Base-by-base conservation (phyloP, 2,329 filamentous ascomycete species). In the Aspergillus candidus region DNA sequence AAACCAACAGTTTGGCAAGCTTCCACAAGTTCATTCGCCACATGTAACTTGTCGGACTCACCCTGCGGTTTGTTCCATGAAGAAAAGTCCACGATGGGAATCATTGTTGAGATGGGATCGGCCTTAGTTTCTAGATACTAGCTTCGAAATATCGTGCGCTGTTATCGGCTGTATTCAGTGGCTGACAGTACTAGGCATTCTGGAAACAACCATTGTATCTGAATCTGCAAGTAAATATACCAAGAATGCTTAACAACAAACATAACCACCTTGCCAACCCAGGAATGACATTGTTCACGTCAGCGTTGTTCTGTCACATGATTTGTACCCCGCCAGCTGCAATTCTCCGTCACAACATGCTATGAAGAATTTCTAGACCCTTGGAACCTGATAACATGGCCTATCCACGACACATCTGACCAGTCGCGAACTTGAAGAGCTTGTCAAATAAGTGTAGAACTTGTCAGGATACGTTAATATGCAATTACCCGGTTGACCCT, bases 1-100 rank as follows among this genome's bases (percentile, higher is more conserved):
- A 74, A 75, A 3, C 72, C 72, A n/a, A 73, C 66, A 27, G 64
- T 57, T 39, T 64, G 66, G 46, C 65, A 72, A 17, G 70, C 70
- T 30, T 64, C 51, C 12, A 69, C 65, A 5, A 75, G 61, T 8
- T 68, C 55, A 43, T 66, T 58, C 1, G 69, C 70, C 1, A 66
- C 55, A 30, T 44, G 53, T 42, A 56, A 56, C 17, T 62, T 63
- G 41, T 61, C 52, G 4, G 56, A 47, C 5, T 46, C 39, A 13
- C 58, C 57, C 27, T 51, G 54, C 41, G 56, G 35, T 18, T 62
- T 47, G n/a, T 48, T 58, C 60, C 67, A 72, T 5, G 52, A 41
- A 13, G 61, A 55, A 47, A 72, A 66, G 46, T 72, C 68, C 34
- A 72, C 59, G 15, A 68, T 53, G 11, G 67, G 67, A 38, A 72